Base-by-base conservation (phyloP, 1,139 yeast species). In the Yamadazyma sp. region DNA sequence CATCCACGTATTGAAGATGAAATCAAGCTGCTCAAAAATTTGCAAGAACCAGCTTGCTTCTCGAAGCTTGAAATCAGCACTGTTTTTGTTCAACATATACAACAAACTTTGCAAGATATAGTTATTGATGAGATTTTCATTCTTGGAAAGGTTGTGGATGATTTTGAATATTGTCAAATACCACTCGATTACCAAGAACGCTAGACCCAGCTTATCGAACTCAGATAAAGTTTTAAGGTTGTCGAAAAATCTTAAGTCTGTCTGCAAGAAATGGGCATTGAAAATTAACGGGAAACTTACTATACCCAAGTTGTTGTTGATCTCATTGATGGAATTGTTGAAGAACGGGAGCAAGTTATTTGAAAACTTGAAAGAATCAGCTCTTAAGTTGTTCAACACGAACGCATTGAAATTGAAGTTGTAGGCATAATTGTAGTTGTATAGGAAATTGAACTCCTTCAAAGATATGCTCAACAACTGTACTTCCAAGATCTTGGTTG, bases 251-350 rank as follows among this genome's bases (percentile, higher is more conserved):
- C 35, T 27, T 5, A 46, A 38, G 5, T 41, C 41, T 11, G 42
- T 37, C 29, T 44, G 41, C 38, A 69, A 50, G 34, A 62, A 60
- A 22, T 48, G 53, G 18, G 64, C 53, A 37, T 68, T 57, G 49
- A 75, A 68, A 10, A 75, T 56, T 22, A 74, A 50, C 1, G 80
- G 80, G 47, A 71, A 64, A 35, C 73, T 60, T 10, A 75, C 63
- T 23, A 74, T 70, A 1, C 73, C 73, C 27, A 70, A 50, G 41
- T 69, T 69, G 44, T 70, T 70, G 45, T 69, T 69, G 35, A 70
- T 62, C 23, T 65, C 66, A 33, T 58, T 57, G 11, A 48, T 34
- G 20, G 49, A 39, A 40, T 45, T 48, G 44, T 58, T 53, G 51
- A 66, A 46, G 53, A 61, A 49, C 38, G 53, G 45, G 9, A 53